phyloP scores from a whole-genome alignment of 495 filamentous ascomycete species.

The Ascobolus immersus region DNA sequence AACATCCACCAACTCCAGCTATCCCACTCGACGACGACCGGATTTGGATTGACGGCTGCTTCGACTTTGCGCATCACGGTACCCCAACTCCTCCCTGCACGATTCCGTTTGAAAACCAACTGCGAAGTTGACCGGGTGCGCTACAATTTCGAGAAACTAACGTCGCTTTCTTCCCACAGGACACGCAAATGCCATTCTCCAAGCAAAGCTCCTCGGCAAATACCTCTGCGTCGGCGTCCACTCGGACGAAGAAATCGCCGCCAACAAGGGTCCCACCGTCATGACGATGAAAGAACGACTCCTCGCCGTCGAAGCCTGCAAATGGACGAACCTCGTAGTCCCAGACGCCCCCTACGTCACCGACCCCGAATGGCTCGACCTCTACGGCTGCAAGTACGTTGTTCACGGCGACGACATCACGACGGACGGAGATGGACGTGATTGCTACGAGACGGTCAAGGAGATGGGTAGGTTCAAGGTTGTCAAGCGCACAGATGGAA shows the following conservation, averaged over 20 bases:
- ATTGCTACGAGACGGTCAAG: conserved; percentile 95
- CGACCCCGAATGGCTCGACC: conserved; percentile 69
- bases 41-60: conserved; percentile 96
- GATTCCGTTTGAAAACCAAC: too few species aligned
- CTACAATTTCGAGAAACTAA: background rate
- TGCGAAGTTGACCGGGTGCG: background rate
- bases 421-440: conserved; percentile 58
- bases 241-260: conserved; percentile 77
- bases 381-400: conserved; percentile 78
- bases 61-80: conserved; percentile 97
- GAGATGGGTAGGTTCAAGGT: conserved; percentile 73
- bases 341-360: conserved; percentile 88
- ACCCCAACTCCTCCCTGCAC: conserved; percentile 9
- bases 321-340: conserved; percentile 68
- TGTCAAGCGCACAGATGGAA: conserved; percentile 85
- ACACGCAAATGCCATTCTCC: conserved; percentile 88
- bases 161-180: conserved; percentile 23
- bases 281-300: conserved; percentile 81
- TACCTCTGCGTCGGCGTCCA: conserved; percentile 81
- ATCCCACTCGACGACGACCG: conserved; percentile 30
- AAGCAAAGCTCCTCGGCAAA: conserved; percentile 63
- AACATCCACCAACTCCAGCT: conserved; percentile 2
- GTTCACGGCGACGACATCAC: conserved; percentile 84
- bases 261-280: conserved; percentile 92
- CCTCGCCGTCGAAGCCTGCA: conserved; percentile 73